Base-by-base conservation (phyloP, 177 flowering plant species). In the Telopea speciosissima region DNA sequence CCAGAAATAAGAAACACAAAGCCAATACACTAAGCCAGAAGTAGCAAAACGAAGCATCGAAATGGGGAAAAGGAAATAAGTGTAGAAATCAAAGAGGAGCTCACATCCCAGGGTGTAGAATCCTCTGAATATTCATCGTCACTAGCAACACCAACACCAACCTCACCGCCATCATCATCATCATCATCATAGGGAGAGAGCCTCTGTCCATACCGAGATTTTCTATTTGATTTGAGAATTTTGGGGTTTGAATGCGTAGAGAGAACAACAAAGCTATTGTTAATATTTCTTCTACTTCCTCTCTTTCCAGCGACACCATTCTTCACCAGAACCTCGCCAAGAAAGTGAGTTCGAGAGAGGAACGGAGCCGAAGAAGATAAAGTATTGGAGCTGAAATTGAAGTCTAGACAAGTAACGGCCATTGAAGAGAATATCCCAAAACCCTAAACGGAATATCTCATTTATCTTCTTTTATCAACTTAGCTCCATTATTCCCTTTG, bases 221-320 rank as follows among this genome's bases (percentile, higher is more conserved):
- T 83, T 24, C 85, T 79, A 66, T 89, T 90, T 54, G 90, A 60
- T 80, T 93, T 91, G 65, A 91, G 81, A 77, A 93, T 82, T 72
- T 65, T 85, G 31, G 89, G 84, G 73, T 87, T 90, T 42, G 97
- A 91, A 79, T 93, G 97, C 16, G 88, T 68, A 0, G 93, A 86
- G 8, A 78, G 72, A 36, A 79, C 89, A 62, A 79, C 77, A 42
- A 81, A 70, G 31, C 70, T 74, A 28, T 79, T 8, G 40, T 36
- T 68, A 49, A 66, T 71, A 17, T 63, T 80, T 23, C 58, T 62
- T 12, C 72, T 59, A 12, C 77, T 24, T 49, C 74, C 36, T 13
- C 61, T 26, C 19, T 3, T 67, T 70, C 67, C 61, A n/a, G 24
- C 40, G 40, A 52, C 21, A 68, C 16, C 54, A 16, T 13, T 63